These are phyloP conservation scores for Apiospora saccharicola DNA, from an alignment of 2,329 filamentous ascomycete species.

Conservation along the genomic window DNA sequence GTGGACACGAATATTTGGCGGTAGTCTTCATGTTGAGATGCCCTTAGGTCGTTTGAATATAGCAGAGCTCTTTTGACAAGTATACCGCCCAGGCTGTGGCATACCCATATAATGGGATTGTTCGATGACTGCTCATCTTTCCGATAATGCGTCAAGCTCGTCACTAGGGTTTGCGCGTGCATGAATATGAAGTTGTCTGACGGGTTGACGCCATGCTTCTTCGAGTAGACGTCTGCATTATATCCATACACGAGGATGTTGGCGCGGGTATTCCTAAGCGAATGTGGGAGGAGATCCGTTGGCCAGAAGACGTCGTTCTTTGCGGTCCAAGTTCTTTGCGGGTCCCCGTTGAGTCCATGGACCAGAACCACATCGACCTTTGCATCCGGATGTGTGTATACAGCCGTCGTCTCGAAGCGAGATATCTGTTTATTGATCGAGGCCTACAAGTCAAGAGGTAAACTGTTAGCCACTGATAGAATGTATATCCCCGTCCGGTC, in stretches of 20 bases:
- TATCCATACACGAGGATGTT: conserved; percentile 78
- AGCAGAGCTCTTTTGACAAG: conserved; percentile 74
- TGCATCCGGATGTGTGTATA: conserved; percentile 66
- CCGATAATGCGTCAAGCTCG: conserved; percentile 68
- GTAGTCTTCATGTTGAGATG: conserved; percentile 67
- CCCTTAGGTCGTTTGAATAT: conserved; percentile 68
- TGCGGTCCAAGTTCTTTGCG: conserved; percentile 68
- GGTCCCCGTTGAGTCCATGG: conserved; percentile 73
- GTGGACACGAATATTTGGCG: conserved; percentile 77
- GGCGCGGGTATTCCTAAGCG: conserved; percentile 63
- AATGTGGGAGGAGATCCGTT: conserved; percentile 67
- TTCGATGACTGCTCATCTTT: conserved; percentile 62
- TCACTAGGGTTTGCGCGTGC: conserved; percentile 74
- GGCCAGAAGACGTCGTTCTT: conserved; percentile 73
- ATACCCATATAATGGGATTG: conserved; percentile 78
- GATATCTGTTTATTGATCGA: conserved; percentile 57
- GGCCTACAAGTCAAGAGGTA: conserved; percentile 44
- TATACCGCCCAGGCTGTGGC: conserved; percentile 77
- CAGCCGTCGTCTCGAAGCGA: conserved; percentile 65
- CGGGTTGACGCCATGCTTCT: conserved; percentile 57
- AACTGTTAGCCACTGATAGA: neutral
- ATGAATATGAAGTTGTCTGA: conserved; percentile 74
- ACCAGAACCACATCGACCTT: conserved; percentile 73
- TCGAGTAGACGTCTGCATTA: conserved; percentile 69
- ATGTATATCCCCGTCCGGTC: neutral